These are phyloP conservation scores for Pseudonitzschia multiseries DNA, from an alignment of 108 stramenopile species.

Conservation along the genomic window DNA sequence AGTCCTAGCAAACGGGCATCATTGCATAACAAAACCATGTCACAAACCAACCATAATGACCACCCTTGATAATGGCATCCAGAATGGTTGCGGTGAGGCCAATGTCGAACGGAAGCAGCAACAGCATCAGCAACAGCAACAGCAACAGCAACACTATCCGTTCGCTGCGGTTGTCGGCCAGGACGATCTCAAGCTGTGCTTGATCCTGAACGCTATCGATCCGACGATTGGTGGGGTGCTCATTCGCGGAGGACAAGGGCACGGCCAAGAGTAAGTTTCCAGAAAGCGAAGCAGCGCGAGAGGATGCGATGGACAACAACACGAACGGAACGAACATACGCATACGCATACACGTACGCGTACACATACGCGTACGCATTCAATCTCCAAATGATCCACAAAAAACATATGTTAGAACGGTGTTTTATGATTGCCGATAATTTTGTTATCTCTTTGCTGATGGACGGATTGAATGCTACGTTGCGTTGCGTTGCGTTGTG, in stretches of 20 bases:
- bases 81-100: too few species aligned
- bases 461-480: conserved; percentile 13
- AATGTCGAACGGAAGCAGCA: too few species aligned
- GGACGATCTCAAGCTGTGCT: conserved; percentile 26
- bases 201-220: conserved; percentile 22
- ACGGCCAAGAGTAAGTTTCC: conserved; percentile 25
- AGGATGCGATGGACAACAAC: not conserved
- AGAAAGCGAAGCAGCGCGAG: too few species aligned
- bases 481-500: not conserved
- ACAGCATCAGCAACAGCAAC: not conserved
- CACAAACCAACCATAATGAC: too few species aligned
- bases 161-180: conserved; percentile 38
- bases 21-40: too few species aligned
- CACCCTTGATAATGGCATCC: too few species aligned
- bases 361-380: too few species aligned
- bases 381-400: conserved; percentile 27
- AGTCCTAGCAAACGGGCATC: too few species aligned
- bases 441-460: conserved; percentile 11
- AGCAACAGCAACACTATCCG: not conserved
- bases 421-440: not conserved
- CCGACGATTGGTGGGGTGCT: conserved; percentile 35
- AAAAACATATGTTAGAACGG: conserved; percentile 15
- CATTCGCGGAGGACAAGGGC: conserved; percentile 27
- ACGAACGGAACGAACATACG: too few species aligned
- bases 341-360: too few species aligned